Base-by-base conservation (phyloP, 805 yeast genomes). In the Vanderwaltozyma verrucispora region DNA sequence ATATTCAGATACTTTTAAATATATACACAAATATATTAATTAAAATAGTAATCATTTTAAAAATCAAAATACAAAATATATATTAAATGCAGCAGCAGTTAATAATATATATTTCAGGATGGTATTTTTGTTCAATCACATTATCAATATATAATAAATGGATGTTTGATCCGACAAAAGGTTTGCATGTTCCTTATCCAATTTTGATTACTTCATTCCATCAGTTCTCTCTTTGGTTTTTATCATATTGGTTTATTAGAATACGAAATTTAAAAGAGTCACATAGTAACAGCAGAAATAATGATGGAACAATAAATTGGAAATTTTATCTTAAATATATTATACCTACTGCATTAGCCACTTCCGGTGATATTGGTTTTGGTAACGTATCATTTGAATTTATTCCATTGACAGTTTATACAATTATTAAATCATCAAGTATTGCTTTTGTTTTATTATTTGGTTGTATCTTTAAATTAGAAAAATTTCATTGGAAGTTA, bases 351-450 rank as follows among this genome's bases (percentile, higher is more conserved):
- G 80, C 95, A 0, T 31, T 84, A 12, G 92, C 96, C 0, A 75
- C 88, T 2, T 86, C 94, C 2, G 89, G 94, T 14, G 99, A 92
- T 60, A 87, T 92, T 46, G 97, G 98, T 1, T 68, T 87, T 45
- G 89, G 95, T 23, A 92, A 92, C 59, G 75, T 80, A 25, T 80
- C 95, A 20, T 74, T 88, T 50, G 68, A 80, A 45, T 78, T 74
- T 53, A 81, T 92, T 33, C 74, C 95, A 1, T 67, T 92, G 45
- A 76, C 88, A 14, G 72, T 88, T 32, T 92, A 88, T 59, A 89
- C 97, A 8, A 87, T 89, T 86, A 76, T 92, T 41, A 92, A 92
- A 56, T 82, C 96, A 1, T 77, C 92, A 6, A 75, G 89, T 13
- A 71, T 92, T 35, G 80, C 88, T 23, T 92, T 92, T 67, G 98